Evolutionary conservation across 129 eudicot genomes (phyloP).

Genomic region (Escallonia rubra): DNA sequence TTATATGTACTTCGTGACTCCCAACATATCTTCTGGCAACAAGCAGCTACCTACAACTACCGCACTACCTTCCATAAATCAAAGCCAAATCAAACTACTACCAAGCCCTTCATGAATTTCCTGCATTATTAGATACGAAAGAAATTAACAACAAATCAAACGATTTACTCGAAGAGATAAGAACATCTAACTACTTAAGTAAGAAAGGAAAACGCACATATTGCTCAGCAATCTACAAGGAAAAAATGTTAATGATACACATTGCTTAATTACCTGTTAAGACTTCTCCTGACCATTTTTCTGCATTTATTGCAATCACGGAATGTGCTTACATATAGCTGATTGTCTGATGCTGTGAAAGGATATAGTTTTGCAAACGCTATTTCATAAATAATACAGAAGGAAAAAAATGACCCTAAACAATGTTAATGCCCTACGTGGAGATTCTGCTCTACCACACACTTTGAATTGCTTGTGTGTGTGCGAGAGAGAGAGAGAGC

Average conservation of each 20-base stretch:
- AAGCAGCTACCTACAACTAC: slow-evolving; percentile 14
- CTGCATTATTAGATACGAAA: slow-evolving; percentile 22
- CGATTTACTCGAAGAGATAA: neutral
- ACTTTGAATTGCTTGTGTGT: too few relatives aligned
- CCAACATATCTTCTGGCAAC: slow-evolving; percentile 21
- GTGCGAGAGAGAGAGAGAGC: too few relatives aligned
- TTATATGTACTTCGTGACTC: neutral
- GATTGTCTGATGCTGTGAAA: too few relatives aligned
- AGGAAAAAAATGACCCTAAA: too few relatives aligned
- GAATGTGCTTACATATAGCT: too few relatives aligned
- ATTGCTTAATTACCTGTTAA: neutral
- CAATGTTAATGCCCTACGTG: too few relatives aligned
- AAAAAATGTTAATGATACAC: neutral
- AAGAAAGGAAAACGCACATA: neutral
- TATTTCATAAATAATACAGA: too few relatives aligned
- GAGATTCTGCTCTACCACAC: too few relatives aligned
- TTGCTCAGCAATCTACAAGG: too few relatives aligned
- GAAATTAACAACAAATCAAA: neutral
- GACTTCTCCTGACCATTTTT: neutral
- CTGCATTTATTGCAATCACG: too few relatives aligned
- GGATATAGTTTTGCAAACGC: too few relatives aligned
- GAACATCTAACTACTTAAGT: slow-evolving; percentile 5
- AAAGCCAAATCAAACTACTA: slow-evolving; percentile 20
- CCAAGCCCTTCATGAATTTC: slow-evolving; percentile 35
- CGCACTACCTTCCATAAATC: neutral